Conservation (phyloP, 306 rosid species). For the Lablab purpureus region DNA sequence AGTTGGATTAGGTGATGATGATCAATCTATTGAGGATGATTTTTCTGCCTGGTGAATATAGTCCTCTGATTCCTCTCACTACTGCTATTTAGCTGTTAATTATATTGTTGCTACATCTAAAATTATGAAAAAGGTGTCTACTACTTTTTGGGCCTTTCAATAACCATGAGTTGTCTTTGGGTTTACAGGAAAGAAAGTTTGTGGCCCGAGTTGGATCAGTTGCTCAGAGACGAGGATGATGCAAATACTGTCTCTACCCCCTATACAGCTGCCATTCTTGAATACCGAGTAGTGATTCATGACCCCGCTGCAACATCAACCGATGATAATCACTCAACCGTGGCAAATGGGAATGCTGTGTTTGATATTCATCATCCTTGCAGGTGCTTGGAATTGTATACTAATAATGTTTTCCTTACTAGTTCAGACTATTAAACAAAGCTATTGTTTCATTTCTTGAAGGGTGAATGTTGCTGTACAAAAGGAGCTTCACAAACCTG, state of each 20-base stretch:
- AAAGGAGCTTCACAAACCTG: conserved; percentile 84
- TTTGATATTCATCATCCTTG: conserved; percentile 91
- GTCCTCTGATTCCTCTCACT: conserved; percentile 19
- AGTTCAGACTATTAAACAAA: conserved; percentile 35
- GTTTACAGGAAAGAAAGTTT: conserved; percentile 74
- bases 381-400: conserved; percentile 60
- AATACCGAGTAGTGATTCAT: conserved; percentile 79
- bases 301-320: conserved; percentile 53
- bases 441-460: conserved; percentile 42
- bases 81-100: conserved; percentile 16
- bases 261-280: conserved; percentile 75
- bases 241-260: conserved; percentile 73
- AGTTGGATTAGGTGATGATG: conserved; percentile 86
- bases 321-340: conserved; percentile 49
- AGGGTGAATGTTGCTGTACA: conserved; percentile 78
- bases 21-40: conserved; percentile 90
- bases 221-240: conserved; percentile 80
- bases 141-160: conserved; percentile 42
- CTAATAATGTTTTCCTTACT: conserved; percentile 36
- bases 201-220: conserved; percentile 88
- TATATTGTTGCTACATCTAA: conserved; percentile 17
- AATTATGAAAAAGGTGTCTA: conserved; percentile 26
- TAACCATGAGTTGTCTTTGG: conserved; percentile 32
- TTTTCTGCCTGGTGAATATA: conserved; percentile 76
- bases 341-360: conserved; percentile 69